Evolutionary conservation across 495 filamentous ascomycete genomes (phyloP).

Genomic region (Penicillium salamii): DNA sequence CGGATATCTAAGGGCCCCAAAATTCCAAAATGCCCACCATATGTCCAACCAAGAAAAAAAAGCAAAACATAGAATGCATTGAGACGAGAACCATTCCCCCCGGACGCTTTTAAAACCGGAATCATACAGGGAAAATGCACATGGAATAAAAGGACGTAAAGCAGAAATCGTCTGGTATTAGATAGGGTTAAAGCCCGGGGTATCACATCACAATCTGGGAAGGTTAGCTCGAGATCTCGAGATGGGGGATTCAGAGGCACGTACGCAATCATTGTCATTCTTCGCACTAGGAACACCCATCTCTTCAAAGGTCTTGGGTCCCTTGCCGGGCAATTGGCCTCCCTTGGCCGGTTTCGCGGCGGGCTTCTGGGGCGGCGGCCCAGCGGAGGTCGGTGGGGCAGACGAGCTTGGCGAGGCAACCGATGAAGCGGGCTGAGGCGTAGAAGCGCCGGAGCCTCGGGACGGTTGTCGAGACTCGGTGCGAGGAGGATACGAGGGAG

Average conservation of each 20-base stretch:
- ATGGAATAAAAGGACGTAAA: constrained; percentile 10
- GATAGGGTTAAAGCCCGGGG: constrained; percentile 24
- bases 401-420: constrained; percentile 24
- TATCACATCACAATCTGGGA: constrained; percentile 62
- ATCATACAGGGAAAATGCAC: constrained; percentile 18
- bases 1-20: constrained; percentile 12
- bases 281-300: constrained; percentile 88
- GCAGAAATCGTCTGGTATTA: constrained; percentile 6
- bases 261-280: constrained; percentile 86
- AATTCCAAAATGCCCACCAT: constrained; percentile 8
- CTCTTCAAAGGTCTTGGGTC: constrained; percentile 95
- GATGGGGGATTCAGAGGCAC: constrained; percentile 32
- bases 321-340: constrained; percentile 61
- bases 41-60: constrained; percentile 21
- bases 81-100: constrained; percentile 12
- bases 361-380: constrained; percentile 24
- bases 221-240: constrained; percentile 24
- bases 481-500: constrained; percentile 36
- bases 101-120: constrained; percentile 16
- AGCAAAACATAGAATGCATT: constrained; percentile 7
- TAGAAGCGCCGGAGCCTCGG: constrained; percentile 29
- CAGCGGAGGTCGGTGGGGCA: constrained; percentile 18
- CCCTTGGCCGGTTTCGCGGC: constrained; percentile 25
- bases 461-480: constrained; percentile 33
- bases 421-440: constrained; percentile 25